Evolutionary conservation across 805 yeast genomes (phyloP), one percentile per base, ranked within the genome.

Genomic region (Yarrowia bubula): DNA sequence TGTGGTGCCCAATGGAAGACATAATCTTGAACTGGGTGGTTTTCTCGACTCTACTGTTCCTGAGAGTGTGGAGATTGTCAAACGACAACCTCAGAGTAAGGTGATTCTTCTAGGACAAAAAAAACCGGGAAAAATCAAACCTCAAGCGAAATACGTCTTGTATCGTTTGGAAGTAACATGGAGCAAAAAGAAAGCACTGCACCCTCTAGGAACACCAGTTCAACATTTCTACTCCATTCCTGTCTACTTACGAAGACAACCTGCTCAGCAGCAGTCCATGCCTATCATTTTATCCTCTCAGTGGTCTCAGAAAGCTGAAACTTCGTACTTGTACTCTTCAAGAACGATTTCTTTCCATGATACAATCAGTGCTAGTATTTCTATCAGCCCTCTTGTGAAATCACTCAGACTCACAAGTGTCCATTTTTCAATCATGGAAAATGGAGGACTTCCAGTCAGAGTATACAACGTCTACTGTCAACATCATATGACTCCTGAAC

Each of bases 401-500:
- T 22, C 43, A 1, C 35, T 51, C 11, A 37, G 58, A 14, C 43
- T 51, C 9, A 51, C 58, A 3, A 51, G 58, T 37, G 43, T 51
- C 0, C 58, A 51, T 8, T 51, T 51, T n/a, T 37, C 58, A 22
- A n/a, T 51, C 35, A 51, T 22, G 14, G 58, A 51, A 10, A 51
- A 51, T 14, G 43, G 18, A n/a, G 33, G 22, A 1, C 43, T 37
- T 1, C 43, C 43, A 9, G 43, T 51, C 4, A 51, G 58, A 32
- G 58, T 51, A 3, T 33, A 37, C 18, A 51, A 51, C 13, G 43
- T 51, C n/a, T 51, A 51, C 35, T 51, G 58, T 7, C 58, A 51
- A n/a, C 58, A 51, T 8, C n/a, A 51, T 18, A 51, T 51, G 58
- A 51, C 58, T 8, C 43, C 58, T 8, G 58, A 51, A 4, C 43